phyloP scores from a whole-genome alignment of 1,284 basidiomycete genomes.

The Sporisorium scitamineum region DNA sequence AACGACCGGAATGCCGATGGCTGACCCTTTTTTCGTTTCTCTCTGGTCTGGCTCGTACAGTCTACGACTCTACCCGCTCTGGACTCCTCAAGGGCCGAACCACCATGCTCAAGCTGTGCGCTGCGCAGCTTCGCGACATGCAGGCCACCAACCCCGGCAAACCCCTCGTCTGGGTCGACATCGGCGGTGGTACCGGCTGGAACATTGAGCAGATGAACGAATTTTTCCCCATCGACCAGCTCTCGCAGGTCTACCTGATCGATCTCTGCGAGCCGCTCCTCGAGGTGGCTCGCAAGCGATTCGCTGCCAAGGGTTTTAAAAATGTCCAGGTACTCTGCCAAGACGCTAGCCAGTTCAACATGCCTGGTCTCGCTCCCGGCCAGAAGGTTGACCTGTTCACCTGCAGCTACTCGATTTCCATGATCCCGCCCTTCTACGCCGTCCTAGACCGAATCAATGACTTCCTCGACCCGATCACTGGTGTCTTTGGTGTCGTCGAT shows the following conservation, averaged over 20 bases:
- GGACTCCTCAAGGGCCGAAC: slow-evolving; percentile 66
- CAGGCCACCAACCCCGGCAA: slow-evolving; percentile 71
- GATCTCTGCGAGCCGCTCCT: slow-evolving; percentile 82
- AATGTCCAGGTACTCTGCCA: slow-evolving; percentile 82
- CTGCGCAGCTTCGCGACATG: slow-evolving; percentile 76
- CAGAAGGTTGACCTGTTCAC: slow-evolving; percentile 68
- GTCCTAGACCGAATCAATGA: slow-evolving; percentile 80
- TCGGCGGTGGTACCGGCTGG: slow-evolving; percentile 84
- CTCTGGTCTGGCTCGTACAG: slow-evolving; percentile 16
- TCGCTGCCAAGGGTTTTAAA: slow-evolving; percentile 78
- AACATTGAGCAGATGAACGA: slow-evolving; percentile 86
- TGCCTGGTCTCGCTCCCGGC: slow-evolving; percentile 72
- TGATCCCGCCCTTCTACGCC: slow-evolving; percentile 78
- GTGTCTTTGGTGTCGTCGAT: slow-evolving; percentile 80
- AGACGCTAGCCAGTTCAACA: slow-evolving; percentile 78
- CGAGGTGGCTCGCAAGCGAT: slow-evolving; percentile 78
- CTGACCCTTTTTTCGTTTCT: background rate
- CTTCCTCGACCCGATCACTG: slow-evolving; percentile 77
- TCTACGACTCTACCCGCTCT: slow-evolving; percentile 67
- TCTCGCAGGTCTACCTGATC: slow-evolving; percentile 77
- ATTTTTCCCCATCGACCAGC: slow-evolving; percentile 73
- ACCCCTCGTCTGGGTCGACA: slow-evolving; percentile 81
- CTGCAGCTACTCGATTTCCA: slow-evolving; percentile 68
- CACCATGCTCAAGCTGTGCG: slow-evolving; percentile 73
- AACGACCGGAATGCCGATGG: background rate